These are phyloP conservation scores for Claviceps sp. DNA, from an alignment of 2,329 filamentous ascomycete species.

Conservation along the genomic window DNA sequence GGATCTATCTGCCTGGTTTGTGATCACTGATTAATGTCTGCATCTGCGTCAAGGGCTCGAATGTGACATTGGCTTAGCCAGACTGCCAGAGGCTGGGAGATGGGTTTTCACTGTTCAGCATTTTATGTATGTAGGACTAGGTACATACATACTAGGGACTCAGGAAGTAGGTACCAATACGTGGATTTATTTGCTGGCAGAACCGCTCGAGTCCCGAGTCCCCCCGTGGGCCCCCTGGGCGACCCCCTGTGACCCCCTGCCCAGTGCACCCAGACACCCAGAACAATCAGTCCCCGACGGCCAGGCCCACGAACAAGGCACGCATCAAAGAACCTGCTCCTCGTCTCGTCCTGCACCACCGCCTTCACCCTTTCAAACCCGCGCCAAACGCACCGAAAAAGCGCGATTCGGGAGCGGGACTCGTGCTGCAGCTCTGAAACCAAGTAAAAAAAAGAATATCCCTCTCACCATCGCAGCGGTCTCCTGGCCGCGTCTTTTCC, in stretches of 20 bases:
- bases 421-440: slow-evolving; percentile 19
- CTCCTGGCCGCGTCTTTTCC: not conserved
- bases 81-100: no score
- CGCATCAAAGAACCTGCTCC: slow-evolving; percentile 9
- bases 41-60: no score
- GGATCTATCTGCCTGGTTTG: not conserved
- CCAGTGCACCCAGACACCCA: not conserved
- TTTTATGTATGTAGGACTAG: no score
- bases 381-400: slow-evolving; percentile 16
- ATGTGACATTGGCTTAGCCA: no score
- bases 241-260: not conserved
- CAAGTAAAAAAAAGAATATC: slow-evolving; percentile 12
- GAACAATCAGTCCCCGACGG: slow-evolving; percentile 3
- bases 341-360: slow-evolving; percentile 10
- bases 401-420: slow-evolving; percentile 19
- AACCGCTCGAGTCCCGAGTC: no score
- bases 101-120: no score
- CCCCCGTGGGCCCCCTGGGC: not conserved
- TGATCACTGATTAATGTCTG: no score
- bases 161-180: no score
- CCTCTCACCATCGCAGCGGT: not conserved
- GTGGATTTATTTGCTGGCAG: not conserved
- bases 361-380: slow-evolving; percentile 14
- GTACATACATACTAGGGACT: no score
- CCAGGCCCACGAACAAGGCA: slow-evolving; percentile 8